Evolutionary conservation across 352 stramenopile genomes (phyloP), one percentile per base, ranked within the genome.

Genomic region (Pilasporangium apinafurcum): DNA sequence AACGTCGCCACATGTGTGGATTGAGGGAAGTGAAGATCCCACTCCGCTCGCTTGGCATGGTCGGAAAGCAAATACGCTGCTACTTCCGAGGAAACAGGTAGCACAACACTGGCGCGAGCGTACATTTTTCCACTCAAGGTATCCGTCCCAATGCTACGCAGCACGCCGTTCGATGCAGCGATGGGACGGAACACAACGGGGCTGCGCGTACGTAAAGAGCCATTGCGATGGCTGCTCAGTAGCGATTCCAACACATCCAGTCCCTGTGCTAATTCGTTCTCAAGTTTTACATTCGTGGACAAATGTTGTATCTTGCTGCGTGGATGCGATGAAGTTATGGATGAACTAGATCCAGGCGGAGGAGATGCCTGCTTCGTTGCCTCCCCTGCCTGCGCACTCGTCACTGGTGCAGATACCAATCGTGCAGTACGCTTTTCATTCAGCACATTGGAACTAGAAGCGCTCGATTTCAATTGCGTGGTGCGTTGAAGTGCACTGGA

Each of bases 21-120:
- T 4, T 49, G 42, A 0, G 76, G 77, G 37, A 92, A 92, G 30
- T 89, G 74, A 7, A 83, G 36, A 39, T 92, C 80, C 80, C 80
- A 92, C 13, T 89, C 76, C n/a, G 67, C 59, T 12, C 80, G 76
- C 50, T 78, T 79, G 5, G 55, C 56, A 41, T 89, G 71, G 39
- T 92, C 80, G 2, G 67, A 53, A 21, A 92, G 58, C 33, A 86
- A 62, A 32, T 68, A 70, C 13, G 71, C 64, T 1, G 59, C 72
- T n/a, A 88, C 68, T 47, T 86, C 76, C 0, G 76, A 81, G 7
- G 72, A 64, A 3, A 89, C 74, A 0, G 72, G 72, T 0, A 92
- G 39, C 24, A 86, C 65, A n/a, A 73, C 56, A 29, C 80, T 85
- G 3, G 70, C 80, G 3, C 80, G 68, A 16, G 67, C 76, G 27